Base-by-base conservation (phyloP, 768 basidiomycete species). In the Aureoboletus auriporus region DNA sequence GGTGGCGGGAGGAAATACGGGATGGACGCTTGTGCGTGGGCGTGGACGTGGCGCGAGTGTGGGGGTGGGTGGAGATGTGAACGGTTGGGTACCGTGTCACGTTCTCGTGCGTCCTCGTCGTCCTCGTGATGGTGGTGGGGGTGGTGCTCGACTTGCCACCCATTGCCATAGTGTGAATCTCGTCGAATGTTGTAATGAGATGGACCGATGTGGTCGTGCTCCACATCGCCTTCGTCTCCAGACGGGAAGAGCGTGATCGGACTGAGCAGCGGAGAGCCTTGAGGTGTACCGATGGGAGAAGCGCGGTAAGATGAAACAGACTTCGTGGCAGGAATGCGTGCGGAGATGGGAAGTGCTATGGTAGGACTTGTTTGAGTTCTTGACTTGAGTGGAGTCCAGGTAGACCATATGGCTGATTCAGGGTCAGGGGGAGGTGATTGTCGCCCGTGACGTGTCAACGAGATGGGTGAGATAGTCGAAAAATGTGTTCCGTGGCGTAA, bases 191-290 rank as follows among this genome's bases (percentile, higher is more conserved):
- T 68, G 55, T 82, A 82, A 39, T 78, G 79, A 9, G 71, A 59
- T 9, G 79, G 75, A 51, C 73, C 75, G 66, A 80, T 68, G 14
- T 69, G 43, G 26, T 72, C 54, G 20, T 56, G 70, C 26, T 79
- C 78, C 2, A 20, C 64, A 31, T 80, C 78, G 1, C 52, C 52
- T 17, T 80, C 77, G 33, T 79, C 76, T 10, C 77, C 74, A 8
- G 70, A 46, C 29, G 61, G 61, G 42, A 69, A 67, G 46, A 72
- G 52, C 47, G 62, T 59, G 57, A 67, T 51, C 55, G 73, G 59
- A 53, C 67, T 64, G 48, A 71, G 65, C 44, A 71, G 56, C 4
- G 73, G 71, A 6, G 77, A 71, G 12, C 52, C 57, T 27, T 66
- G 58, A 1, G 78, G 76, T 5, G 77, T 75, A 23, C 55, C 14